Base-by-base conservation (phyloP, 306 rosid species). In the Rosa persica region DNA sequence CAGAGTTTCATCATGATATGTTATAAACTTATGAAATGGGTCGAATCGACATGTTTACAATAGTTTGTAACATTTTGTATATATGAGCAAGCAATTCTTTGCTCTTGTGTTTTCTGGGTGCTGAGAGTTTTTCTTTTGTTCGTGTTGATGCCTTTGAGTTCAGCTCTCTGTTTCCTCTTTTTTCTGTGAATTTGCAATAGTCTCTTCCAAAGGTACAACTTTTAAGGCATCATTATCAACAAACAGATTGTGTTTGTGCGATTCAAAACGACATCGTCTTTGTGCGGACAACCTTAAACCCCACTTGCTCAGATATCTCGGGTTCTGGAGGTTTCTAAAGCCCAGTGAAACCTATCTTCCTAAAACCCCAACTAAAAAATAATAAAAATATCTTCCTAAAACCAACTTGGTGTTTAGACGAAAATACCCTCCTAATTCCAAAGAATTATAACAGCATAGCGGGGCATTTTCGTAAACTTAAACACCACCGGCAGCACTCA, bases 381-480 rank as follows among this genome's bases (percentile, higher is more conserved):
- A 48, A 48, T 13, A 4, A 48, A 48, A 48, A 48, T 13, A 12
- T 48, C 46, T 13, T 47, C 19, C 12, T 43, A 52, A 13, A 15
- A 49, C 25, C 58, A 19, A 52, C 3, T 55, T 54, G 3, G 0
- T 8, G 3, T 10, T 0, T 55, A 23, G 66, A 60, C 66, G 17
- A 25, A 60, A 60, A 60, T 11, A 60, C 38, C 38, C 66, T 12
- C 66, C 12, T 0, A 2, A 55, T 19, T 23, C 12, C 1, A 2
- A 0, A 20, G 23, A 19, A 11, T 19, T 19, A 5, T 5, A 1
- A 0, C 9, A 5, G 22, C 57, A 17, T 11, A 2, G 0, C 22
- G 57, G 87, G 87, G 79, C 5, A 67, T 15, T 72, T 58, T 73
- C 43, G 82, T 76, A 79, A 84, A 39, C 39, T 0, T 6, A 1